Evolutionary conservation across 1,284 basidiomycete species (phyloP).

Genomic region (Cryptococcus maquisensis): DNA sequence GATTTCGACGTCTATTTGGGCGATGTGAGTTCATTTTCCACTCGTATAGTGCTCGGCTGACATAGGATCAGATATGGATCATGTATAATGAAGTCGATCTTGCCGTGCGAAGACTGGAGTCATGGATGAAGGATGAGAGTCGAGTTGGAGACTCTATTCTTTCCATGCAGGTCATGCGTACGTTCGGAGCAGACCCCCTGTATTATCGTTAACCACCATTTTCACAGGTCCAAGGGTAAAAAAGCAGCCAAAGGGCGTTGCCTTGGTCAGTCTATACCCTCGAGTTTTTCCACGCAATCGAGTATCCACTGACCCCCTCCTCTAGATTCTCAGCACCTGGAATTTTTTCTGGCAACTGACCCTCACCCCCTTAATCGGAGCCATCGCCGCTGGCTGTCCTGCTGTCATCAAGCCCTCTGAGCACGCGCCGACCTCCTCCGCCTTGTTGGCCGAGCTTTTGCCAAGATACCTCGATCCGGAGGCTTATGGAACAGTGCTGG

Average conservation of each 20-base stretch:
- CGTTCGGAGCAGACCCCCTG: constrained; percentile 7
- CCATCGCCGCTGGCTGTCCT: constrained; percentile 75
- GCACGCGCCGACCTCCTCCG: constrained; percentile 61
- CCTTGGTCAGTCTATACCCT: constrained; percentile 53
- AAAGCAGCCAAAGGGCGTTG: constrained; percentile 72
- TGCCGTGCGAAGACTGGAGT: constrained; percentile 64
- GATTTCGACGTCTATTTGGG: constrained; percentile 26
- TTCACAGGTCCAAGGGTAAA: constrained; percentile 59
- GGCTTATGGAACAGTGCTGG: constrained; percentile 68
- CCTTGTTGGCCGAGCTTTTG: constrained; percentile 67
- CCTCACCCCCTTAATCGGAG: constrained; percentile 61
- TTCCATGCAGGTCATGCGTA: constrained; percentile 41
- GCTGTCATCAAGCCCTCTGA: constrained; percentile 75
- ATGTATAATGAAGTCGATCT: constrained; percentile 60
- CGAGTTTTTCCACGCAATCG: no score
- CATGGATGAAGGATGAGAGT: constrained; percentile 69
- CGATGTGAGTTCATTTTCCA: constrained; percentile 31
- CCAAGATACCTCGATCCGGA: constrained; percentile 77
- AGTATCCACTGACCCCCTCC: no score
- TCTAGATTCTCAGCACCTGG: constrained; percentile 16
- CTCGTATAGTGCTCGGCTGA: not conserved
- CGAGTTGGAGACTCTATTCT: constrained; percentile 53
- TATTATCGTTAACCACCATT: not conserved
- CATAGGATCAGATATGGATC: constrained; percentile 39
- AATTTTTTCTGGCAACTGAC: constrained; percentile 58